A percentile compares a stretch with the other conserved stretches of the same genome.
Conservation (phyloP, 164 flowering plant genomes). For the Dillenia suffruticosa region DNA sequence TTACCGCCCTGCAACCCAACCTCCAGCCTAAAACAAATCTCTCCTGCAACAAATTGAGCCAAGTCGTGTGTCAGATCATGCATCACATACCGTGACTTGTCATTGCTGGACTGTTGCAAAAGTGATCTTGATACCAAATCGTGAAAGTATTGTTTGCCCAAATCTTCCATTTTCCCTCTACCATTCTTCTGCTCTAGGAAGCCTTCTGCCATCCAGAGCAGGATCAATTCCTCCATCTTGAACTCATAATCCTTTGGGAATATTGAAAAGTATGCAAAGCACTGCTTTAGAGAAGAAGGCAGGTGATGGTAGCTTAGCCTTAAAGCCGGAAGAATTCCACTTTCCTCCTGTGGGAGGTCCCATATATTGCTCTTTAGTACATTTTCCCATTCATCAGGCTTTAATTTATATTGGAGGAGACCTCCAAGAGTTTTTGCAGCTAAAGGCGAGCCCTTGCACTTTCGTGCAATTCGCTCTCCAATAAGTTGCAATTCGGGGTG, state of each 20-base stretch:
- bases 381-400: constrained; percentile 10
- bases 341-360: neutral
- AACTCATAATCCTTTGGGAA: constrained; percentile 5
- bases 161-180: too few species aligned
- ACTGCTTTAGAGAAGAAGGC: neutral
- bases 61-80: too few species aligned
- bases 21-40: too few species aligned
- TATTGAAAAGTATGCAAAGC: neutral
- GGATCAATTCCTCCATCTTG: neutral
- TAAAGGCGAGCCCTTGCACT: constrained; percentile 11
- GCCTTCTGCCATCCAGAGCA: neutral
- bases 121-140: too few species aligned
- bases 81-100: too few species aligned
- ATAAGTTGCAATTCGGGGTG: constrained; percentile 3
- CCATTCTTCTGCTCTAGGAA: too few species aligned
- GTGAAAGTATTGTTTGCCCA: too few species aligned
- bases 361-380: constrained; percentile 3
- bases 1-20: too few species aligned
- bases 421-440: constrained; percentile 16
- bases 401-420: neutral
- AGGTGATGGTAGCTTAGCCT: constrained; percentile 6
- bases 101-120: too few species aligned
- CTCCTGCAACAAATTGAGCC: too few species aligned
- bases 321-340: constrained; percentile 7
- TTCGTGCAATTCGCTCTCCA: constrained; percentile 14